Conservation (phyloP, 2,329 filamentous ascomycete species). For the Lachnellula subtilissima region DNA sequence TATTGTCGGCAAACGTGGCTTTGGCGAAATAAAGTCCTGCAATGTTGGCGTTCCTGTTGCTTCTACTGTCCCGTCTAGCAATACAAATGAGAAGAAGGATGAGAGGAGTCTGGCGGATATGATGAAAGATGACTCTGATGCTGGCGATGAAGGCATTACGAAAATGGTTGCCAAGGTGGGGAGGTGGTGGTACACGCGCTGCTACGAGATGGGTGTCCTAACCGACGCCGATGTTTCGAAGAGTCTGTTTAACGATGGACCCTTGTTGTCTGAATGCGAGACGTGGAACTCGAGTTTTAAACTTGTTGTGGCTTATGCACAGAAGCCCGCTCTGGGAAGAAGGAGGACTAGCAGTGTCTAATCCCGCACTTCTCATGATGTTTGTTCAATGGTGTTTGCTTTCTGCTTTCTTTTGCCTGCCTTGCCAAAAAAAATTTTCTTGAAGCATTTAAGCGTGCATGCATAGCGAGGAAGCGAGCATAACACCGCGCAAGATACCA, state of each 20-base stretch:
- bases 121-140: conserved; percentile 63
- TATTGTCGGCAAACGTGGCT: conserved; percentile 63
- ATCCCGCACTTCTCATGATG: background rate
- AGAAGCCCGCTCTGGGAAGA: conserved; percentile 27
- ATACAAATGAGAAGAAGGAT: conserved; percentile 31
- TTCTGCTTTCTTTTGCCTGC: background rate
- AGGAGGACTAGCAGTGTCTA: conserved; percentile 27
- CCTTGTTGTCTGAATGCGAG: conserved; percentile 77
- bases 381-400: background rate
- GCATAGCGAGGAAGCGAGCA: conserved; percentile 10
- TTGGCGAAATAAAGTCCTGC: conserved; percentile 68
- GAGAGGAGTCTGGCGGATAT: conserved; percentile 63
- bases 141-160: conserved; percentile 78
- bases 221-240: conserved; percentile 40
- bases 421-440: no score
- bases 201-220: conserved; percentile 71
- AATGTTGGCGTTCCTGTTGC: conserved; percentile 73
- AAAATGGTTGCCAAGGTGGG: conserved; percentile 90
- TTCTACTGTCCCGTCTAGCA: conserved; percentile 38
- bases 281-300: conserved; percentile 82
- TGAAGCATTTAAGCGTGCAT: background rate
- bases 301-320: conserved; percentile 78
- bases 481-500: background rate
- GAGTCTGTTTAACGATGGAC: conserved; percentile 75
- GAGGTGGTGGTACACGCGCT: conserved; percentile 93